Evolutionary conservation across 108 stramenopile genomes (phyloP).

Genomic region (Phaeodactylum tricornutum): DNA sequence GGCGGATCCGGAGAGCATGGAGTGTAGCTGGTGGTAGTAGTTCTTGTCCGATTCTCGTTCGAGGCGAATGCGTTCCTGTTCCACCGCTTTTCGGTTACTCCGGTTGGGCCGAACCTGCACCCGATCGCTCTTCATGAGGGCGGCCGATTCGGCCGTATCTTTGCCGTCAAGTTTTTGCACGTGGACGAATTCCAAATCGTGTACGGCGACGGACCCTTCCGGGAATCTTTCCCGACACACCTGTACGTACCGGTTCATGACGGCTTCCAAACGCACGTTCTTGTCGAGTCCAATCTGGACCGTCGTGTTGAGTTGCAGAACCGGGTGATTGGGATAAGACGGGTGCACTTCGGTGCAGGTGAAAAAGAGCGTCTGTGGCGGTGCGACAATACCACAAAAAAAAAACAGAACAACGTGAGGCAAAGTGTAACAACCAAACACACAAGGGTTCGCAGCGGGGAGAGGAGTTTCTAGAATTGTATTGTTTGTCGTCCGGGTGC

Average conservation of each 20-base stretch:
- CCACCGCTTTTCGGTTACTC: conserved; percentile 19
- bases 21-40: conserved; percentile 48
- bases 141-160: conserved; percentile 60
- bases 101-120: conserved; percentile 46
- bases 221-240: conserved; percentile 40
- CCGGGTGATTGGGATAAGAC: conserved; percentile 41
- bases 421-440: not conserved
- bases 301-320: conserved; percentile 37
- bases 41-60: conserved; percentile 61
- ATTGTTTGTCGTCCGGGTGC: too few relatives aligned
- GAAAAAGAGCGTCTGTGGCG: conserved; percentile 31
- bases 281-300: conserved; percentile 73
- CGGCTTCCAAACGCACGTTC: conserved; percentile 41
- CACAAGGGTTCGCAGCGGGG: not conserved
- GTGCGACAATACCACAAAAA: not conserved
- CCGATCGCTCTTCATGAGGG: conserved; percentile 80
- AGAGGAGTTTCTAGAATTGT: conserved; percentile 1
- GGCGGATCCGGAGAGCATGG: conserved; percentile 40
- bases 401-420: conserved; percentile 3
- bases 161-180: conserved; percentile 30
- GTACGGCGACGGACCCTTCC: not conserved
- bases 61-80: conserved; percentile 24
- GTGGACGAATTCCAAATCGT: conserved; percentile 69
- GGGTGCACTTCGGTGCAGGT: conserved; percentile 34
- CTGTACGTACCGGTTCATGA: conserved; percentile 55